Percentiles rank a stretch among this genome's conserved stretches.
phyloP scores from a whole-genome alignment of 2,329 filamentous ascomycete genomes.

The Penicillium sp. region DNA sequence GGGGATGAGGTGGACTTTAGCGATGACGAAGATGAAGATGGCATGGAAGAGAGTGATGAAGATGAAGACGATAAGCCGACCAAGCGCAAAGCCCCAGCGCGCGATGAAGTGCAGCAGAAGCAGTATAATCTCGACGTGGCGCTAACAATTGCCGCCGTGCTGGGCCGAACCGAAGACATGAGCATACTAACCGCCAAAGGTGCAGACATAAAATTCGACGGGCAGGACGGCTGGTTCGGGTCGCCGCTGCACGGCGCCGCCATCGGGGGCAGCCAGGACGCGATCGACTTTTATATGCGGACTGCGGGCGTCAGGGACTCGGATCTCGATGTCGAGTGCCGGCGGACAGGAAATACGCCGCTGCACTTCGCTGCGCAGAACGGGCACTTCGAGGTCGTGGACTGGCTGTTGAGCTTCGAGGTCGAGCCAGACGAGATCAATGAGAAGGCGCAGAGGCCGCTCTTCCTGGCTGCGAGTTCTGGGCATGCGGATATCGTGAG shows the following conservation, averaged over 20 bases:
- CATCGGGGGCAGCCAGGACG: not conserved
- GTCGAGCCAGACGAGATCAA: not conserved
- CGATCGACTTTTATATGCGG: not conserved
- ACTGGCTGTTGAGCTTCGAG: not conserved
- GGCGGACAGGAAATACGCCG: not conserved
- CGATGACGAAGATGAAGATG: not conserved
- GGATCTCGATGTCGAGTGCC: not conserved
- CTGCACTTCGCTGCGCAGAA: constrained; percentile 2
- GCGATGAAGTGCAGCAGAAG: too few species aligned
- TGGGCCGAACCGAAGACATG: constrained; percentile 2
- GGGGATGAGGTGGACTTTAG: not conserved
- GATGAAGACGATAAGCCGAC: not conserved
- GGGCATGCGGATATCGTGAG: not conserved
- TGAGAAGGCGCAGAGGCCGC: not conserved
- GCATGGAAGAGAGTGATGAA: not conserved
- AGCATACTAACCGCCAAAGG: not conserved
- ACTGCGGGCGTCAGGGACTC: not conserved
- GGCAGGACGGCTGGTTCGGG: not conserved
- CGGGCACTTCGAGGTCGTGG: not conserved
- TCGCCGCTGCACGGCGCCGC: not conserved
- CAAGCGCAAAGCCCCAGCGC: not conserved
- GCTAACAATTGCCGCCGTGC: not conserved
- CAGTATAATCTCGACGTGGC: not conserved
- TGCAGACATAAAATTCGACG: not conserved
- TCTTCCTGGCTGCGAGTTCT: constrained; percentile 1